Base-by-base conservation (phyloP, 805 yeast genomes). In the Sugiyamaella chiloensis region DNA sequence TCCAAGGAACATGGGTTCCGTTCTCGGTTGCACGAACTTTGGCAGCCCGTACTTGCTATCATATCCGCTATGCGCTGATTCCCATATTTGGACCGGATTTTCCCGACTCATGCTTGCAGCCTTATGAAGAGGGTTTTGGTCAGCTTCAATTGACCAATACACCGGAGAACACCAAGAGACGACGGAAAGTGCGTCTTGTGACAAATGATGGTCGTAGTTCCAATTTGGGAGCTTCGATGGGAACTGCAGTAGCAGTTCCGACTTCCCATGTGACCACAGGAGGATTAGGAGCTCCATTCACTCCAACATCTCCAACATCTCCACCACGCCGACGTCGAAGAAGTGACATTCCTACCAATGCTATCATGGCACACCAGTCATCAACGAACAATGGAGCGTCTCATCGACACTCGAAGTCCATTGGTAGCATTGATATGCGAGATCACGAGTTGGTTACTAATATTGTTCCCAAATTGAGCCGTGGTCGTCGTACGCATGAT, bases 1-100 rank as follows among this genome's bases (percentile, higher is more conserved):
- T 90, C 55, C 97, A 89, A 68, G 97, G 97, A 3, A 87, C 96
- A 6, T 90, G 96, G 96, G 67, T 88, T 32, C 91, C 96, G 1
- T 83, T 67, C 59, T 76, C 75, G 7, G 71, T 85, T 43, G 88
- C 95, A 20, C 74, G 73, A 51, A 67, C 76, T 26, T 69, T 89
- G 45, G 91, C 96, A 2, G 64, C 78, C 27, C 76, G 84, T 44
- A 85, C 88, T 58, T 86, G 95, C 67, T 88, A 77, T 64, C 79
- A 81, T 48, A 84, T 89, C 39, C 71, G 96, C 48, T 85, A 71
- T 61, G 79, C 85, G 17, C 68, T 89, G 54, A 76, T 87, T 23
- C 96, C 96, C 2, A 55, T 89, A 5, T 89, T 89, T 66, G 96
- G 96, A 2, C 65, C 68, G 1, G 74, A 69, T 23, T 89, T 89